These are phyloP conservation scores for Penicillium crystallinum DNA, from an alignment of 495 filamentous ascomycete genomes.

Conservation along the genomic window DNA sequence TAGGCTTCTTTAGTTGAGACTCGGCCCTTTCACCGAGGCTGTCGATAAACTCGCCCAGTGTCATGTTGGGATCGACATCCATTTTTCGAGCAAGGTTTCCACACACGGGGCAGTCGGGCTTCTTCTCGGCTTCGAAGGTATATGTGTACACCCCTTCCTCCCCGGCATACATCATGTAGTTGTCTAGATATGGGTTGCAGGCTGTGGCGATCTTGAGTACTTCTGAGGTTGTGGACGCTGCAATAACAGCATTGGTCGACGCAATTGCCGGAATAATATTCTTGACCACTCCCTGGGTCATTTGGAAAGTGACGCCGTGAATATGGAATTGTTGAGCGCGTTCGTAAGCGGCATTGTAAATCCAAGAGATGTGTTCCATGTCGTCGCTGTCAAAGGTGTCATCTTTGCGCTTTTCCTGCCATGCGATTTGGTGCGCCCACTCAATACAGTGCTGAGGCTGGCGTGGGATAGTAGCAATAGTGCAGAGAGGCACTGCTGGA, in stretches of 20 bases:
- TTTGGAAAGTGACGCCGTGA: conserved; percentile 86
- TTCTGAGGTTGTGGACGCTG: conserved; percentile 92
- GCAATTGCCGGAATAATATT: conserved; percentile 99
- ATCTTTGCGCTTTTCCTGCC: conserved; percentile 54
- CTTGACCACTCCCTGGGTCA: conserved; percentile 97
- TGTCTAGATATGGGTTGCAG: conserved; percentile 76
- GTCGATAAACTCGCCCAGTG: conserved; percentile 81
- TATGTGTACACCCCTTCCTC: conserved; percentile 95
- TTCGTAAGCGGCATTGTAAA: conserved; percentile 77
- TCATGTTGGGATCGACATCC: conserved; percentile 62
- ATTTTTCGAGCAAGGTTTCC: conserved; percentile 73
- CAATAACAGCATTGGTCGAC: conserved; percentile 94
- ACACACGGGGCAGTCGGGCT: conserved; percentile 91
- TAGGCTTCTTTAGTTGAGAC: conserved; percentile 85
- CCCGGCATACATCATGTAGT: conserved; percentile 99
- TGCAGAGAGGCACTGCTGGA: conserved; percentile 92
- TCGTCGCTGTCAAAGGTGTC: conserved; percentile 87
- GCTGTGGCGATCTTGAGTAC: conserved; percentile 88
- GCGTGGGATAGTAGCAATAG: conserved; percentile 90
- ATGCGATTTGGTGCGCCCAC: conserved; percentile 92
- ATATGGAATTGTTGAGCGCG: conserved; percentile 89
- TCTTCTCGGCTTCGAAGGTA: conserved; percentile 88
- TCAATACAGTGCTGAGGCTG: conserved; percentile 99
- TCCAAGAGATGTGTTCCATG: conserved; percentile 94
- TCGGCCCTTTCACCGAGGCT: conserved; percentile 77